Conservation (phyloP, 805 yeast genomes). For the Lachancea dasiensis region DNA sequence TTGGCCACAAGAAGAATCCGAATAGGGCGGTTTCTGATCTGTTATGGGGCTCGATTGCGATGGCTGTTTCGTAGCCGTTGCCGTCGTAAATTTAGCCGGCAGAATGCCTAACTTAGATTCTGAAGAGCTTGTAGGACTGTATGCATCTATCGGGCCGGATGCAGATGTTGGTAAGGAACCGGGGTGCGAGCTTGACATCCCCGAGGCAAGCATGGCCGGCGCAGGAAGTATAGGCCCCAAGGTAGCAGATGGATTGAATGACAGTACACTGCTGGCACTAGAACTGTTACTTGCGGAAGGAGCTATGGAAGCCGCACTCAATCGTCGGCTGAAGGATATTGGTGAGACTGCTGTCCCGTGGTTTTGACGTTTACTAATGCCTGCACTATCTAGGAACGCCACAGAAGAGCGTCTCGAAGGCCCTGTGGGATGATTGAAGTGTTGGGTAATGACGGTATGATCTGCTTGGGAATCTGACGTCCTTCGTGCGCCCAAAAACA, state of each 20-base stretch:
- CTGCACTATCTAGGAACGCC: slow-evolving; percentile 4
- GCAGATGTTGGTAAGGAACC: no score
- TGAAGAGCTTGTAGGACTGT: no score
- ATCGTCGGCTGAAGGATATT: neutral
- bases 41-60: no score
- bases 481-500: neutral
- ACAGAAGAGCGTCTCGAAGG: slow-evolving; percentile 7
- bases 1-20: neutral
- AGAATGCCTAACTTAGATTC: no score
- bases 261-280: slow-evolving; percentile 6
- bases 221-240: neutral
- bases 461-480: neutral
- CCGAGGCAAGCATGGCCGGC: neutral
- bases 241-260: neutral
- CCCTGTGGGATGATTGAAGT: neutral
- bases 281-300: slow-evolving; percentile 5
- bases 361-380: slow-evolving; percentile 3
- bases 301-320: slow-evolving; percentile 1
- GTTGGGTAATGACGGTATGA: neutral
- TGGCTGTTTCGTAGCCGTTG: no score
- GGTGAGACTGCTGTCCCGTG: slow-evolving; percentile 1
- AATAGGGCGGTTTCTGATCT: no score
- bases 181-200: no score
- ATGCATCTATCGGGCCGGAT: no score
- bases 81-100: no score